A percentile compares a stretch with the other conserved stretches of the same genome.
Conservation (phyloP, 2,329 filamentous ascomycete species). For the Venturiaceae sp. region DNA sequence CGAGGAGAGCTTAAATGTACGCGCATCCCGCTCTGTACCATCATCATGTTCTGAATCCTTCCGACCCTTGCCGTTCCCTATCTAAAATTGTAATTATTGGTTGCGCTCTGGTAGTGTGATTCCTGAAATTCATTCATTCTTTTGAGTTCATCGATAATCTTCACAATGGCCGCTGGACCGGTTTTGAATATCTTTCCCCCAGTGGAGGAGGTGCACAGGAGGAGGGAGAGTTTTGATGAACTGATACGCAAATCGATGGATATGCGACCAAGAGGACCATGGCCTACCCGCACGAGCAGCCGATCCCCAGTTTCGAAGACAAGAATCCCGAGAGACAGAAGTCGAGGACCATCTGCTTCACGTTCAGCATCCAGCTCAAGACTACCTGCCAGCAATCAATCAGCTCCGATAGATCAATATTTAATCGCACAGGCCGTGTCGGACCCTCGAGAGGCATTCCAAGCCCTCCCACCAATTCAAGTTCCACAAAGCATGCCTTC, state of each 20-base stretch:
- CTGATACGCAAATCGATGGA: conserved; percentile 7
- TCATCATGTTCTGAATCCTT: background rate
- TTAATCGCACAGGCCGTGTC: background rate
- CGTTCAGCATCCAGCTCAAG: background rate
- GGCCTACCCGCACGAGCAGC: background rate
- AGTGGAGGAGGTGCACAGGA: conserved; percentile 6
- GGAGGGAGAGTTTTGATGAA: conserved; percentile 8
- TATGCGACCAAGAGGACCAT: conserved; percentile 6
- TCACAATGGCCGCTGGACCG: conserved; percentile 8
- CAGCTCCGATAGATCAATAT: background rate
- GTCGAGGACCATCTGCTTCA: background rate
- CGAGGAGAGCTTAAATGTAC: background rate
- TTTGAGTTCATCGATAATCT: background rate
- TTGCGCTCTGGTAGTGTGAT: conserved; percentile 4
- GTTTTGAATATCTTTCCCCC: conserved; percentile 9
- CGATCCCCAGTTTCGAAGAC: background rate
- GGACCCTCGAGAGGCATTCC: conserved; percentile 2
- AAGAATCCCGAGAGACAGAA: background rate
- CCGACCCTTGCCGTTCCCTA: background rate
- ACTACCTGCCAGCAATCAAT: background rate
- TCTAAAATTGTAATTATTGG: background rate
- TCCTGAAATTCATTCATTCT: background rate
- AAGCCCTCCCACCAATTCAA: conserved; percentile 6
- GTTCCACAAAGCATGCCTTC: conserved; percentile 1
- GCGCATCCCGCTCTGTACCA: background rate